These are phyloP conservation scores for Colletotrichum orbiculare DNA, from an alignment of 2,329 filamentous ascomycete genomes.

Conservation along the genomic window DNA sequence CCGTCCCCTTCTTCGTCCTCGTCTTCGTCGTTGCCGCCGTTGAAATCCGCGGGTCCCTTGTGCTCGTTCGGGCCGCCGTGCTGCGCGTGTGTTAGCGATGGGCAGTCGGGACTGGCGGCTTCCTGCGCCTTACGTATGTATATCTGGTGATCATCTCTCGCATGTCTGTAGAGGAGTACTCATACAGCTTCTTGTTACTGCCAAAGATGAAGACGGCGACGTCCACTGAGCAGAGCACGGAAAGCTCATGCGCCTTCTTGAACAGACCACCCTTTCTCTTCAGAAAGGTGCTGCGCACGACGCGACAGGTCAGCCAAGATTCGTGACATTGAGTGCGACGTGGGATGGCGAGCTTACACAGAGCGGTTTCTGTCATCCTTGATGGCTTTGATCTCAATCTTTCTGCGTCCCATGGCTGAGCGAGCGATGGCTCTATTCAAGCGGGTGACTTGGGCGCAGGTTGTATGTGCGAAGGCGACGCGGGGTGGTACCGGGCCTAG, in stretches of 20 bases:
- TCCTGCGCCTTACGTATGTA: constrained; percentile 78
- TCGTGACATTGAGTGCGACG: neutral
- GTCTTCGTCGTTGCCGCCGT: constrained; percentile 87
- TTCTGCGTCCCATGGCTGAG: constrained; percentile 88
- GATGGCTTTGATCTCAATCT: constrained; percentile 99
- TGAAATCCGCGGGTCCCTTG: constrained; percentile 94
- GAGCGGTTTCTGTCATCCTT: constrained; percentile 98
- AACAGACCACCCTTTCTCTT: constrained; percentile 99
- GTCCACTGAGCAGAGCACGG: constrained; percentile 97
- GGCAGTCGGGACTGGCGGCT: neutral
- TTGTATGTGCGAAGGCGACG: neutral
- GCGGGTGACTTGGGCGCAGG: constrained; percentile 2
- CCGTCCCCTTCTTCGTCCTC: constrained; percentile 81
- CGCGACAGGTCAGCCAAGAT: constrained; percentile 26
- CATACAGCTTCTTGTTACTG: constrained; percentile 98
- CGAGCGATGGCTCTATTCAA: constrained; percentile 5
- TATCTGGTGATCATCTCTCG: constrained; percentile 88
- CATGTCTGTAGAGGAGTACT: constrained; percentile 96
- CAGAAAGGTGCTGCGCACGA: constrained; percentile 81
- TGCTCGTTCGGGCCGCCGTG: constrained; percentile 95
- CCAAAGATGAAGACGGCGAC: constrained; percentile 99
- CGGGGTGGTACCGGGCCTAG: constrained; percentile 7
- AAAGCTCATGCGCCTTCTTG: constrained; percentile 99
- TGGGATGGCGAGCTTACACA: constrained; percentile 75
- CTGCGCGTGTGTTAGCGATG: constrained; percentile 57